Conservation (phyloP, 2,329 filamentous ascomycete genomes). For the Epichloe hybrida region DNA sequence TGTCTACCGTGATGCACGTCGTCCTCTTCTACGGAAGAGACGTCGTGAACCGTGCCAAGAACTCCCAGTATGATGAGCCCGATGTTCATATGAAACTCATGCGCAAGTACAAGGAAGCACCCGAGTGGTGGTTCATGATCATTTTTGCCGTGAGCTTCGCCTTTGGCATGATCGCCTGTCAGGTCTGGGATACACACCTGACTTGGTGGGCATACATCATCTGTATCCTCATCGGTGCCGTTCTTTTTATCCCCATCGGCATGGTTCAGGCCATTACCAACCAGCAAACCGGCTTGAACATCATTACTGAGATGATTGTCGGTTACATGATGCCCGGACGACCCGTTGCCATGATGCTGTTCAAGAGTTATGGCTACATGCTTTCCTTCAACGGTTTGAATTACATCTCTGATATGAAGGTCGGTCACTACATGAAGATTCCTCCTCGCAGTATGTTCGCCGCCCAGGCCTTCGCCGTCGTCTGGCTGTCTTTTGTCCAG, state of each 20-base stretch:
- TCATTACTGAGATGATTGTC: conserved; percentile 35
- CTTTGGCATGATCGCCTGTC: conserved; percentile 26
- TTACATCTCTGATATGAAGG: conserved; percentile 36
- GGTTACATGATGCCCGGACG: conserved; percentile 35
- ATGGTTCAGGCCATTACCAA: conserved; percentile 36
- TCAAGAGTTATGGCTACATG: conserved; percentile 35
- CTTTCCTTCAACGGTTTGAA: conserved; percentile 31
- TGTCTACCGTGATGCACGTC: conserved; percentile 38
- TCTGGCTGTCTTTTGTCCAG: conserved; percentile 26
- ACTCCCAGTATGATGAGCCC: conserved; percentile 25
- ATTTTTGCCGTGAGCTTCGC: conserved; percentile 36
- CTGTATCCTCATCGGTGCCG: conserved; percentile 25
- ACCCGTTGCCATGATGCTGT: conserved; percentile 36
- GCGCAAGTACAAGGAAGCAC: conserved; percentile 39
- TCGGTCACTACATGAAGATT: conserved; percentile 40
- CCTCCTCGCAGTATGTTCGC: conserved; percentile 36
- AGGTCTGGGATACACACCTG: conserved; percentile 26
- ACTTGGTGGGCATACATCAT: conserved; percentile 30
- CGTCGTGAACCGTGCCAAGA: conserved; percentile 22
- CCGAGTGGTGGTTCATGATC: conserved; percentile 42
- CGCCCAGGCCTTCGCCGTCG: conserved; percentile 28
- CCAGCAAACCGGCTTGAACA: conserved; percentile 32
- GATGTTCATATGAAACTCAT: conserved; percentile 43
- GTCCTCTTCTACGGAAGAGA: conserved; percentile 38
- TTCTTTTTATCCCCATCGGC: conserved; percentile 28